Evolutionary conservation across 2,329 filamentous ascomycete species (phyloP).

Genomic region (Thielaviopsis punctulata): DNA sequence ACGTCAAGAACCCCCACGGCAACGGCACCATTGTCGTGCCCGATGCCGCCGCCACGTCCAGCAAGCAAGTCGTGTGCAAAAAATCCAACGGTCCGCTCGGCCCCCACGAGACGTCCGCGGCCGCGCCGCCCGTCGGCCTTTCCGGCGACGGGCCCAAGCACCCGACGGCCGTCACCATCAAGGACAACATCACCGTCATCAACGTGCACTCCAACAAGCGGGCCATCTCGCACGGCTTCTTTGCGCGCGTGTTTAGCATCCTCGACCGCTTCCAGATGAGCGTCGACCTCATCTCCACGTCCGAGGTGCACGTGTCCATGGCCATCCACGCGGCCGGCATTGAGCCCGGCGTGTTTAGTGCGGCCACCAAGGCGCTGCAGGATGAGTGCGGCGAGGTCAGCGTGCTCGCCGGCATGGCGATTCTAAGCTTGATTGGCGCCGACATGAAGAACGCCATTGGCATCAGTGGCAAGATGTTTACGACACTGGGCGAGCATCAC

Average conservation of each 20-base stretch:
- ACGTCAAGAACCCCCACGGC: constrained; percentile 71
- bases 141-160: constrained; percentile 47
- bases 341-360: constrained; percentile 43
- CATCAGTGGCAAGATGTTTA: constrained; percentile 88
- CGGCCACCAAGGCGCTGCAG: constrained; percentile 50
- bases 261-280: constrained; percentile 74
- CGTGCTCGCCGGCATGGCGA: constrained; percentile 81
- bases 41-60: constrained; percentile 39
- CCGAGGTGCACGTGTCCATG: constrained; percentile 94
- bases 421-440: constrained; percentile 81
- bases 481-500: constrained; percentile 77
- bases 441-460: constrained; percentile 98
- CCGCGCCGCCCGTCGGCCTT: constrained; percentile 27
- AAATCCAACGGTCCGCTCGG: not conserved
- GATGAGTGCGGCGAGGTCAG: constrained; percentile 76
- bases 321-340: constrained; percentile 71
- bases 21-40: constrained; percentile 71
- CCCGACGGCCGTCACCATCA: constrained; percentile 87
- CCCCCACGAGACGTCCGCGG: constrained; percentile 12
- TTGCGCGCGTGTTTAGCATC: constrained; percentile 84
- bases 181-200: constrained; percentile 89
- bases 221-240: constrained; percentile 88
- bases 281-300: constrained; percentile 91
- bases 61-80: constrained; percentile 25
- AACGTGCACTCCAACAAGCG: constrained; percentile 98